These are phyloP conservation scores for Peribolospora baueri DNA, from an alignment of 768 basidiomycete genomes.

Conservation along the genomic window DNA sequence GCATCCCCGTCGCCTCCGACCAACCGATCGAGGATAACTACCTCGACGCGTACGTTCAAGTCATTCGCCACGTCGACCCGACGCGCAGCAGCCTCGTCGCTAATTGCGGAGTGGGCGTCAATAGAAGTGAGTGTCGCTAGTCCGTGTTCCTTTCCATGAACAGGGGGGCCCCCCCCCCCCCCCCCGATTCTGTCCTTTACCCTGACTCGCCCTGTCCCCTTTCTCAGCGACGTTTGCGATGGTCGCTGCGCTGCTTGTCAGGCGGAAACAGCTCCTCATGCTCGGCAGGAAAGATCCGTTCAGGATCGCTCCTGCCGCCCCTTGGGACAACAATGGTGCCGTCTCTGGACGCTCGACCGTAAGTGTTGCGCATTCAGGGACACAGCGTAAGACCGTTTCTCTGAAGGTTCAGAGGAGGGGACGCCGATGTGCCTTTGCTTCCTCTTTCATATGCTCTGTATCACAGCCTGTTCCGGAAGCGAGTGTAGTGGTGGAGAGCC, in stretches of 20 bases:
- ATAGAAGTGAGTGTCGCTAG: constrained; percentile 25
- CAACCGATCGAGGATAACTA: constrained; percentile 91
- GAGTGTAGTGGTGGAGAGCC: constrained; percentile 15
- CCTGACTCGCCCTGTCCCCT: background rate
- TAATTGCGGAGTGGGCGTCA: constrained; percentile 90
- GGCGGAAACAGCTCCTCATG: constrained; percentile 45
- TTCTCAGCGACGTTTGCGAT: constrained; percentile 67
- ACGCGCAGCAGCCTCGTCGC: constrained; percentile 62
- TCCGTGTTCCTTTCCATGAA: background rate
- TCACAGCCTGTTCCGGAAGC: constrained; percentile 10
- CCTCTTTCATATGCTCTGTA: constrained; percentile 1
- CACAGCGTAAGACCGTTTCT: no score
- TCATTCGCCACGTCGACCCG: constrained; percentile 59
- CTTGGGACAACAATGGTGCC: no score
- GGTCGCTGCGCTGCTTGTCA: constrained; percentile 69
- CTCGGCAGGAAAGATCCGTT: constrained; percentile 60
- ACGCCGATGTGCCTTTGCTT: background rate
- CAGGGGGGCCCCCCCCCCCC: no score
- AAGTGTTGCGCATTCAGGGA: no score
- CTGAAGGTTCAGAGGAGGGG: no score
- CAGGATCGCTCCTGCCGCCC: constrained; percentile 12
- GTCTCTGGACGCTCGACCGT: no score
- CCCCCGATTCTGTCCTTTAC: no score
- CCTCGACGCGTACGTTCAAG: constrained; percentile 68
- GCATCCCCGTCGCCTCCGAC: constrained; percentile 86